Evolutionary conservation across 208 protist species (phyloP).

Genomic region (Wallacemonas sp.): DNA sequence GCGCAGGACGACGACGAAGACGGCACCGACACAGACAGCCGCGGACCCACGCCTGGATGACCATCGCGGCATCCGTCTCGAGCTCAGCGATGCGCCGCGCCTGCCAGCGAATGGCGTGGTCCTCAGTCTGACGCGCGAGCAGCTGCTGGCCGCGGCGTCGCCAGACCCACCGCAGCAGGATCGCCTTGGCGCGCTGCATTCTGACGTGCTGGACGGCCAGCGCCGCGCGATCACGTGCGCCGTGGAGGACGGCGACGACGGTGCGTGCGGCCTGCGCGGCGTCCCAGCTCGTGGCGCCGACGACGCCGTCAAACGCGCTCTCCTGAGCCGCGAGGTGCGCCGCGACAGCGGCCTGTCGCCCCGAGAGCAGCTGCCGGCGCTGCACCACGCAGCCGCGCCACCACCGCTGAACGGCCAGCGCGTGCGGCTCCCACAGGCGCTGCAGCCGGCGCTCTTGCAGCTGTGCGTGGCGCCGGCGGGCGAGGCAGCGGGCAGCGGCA

Average conservation of each 20-base stretch:
- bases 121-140: constrained; percentile 30
- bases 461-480: constrained; percentile 28
- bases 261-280: constrained; percentile 22
- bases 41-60: constrained; percentile 51
- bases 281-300: constrained; percentile 23
- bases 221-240: constrained; percentile 32
- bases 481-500: constrained; percentile 31
- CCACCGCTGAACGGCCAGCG: constrained; percentile 40
- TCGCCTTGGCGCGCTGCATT: constrained; percentile 27
- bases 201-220: constrained; percentile 19
- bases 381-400: constrained; percentile 26
- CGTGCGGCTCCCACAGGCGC: constrained; percentile 1
- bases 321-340: constrained; percentile 33
- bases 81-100: constrained; percentile 51
- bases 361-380: constrained; percentile 13
- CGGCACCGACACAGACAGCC: constrained; percentile 30
- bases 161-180: constrained; percentile 41
- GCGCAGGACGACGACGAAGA: neutral
- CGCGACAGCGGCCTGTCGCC: constrained; percentile 28
- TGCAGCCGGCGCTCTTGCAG: constrained; percentile 19
- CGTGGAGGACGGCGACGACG: constrained; percentile 56
- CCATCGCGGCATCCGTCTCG: constrained; percentile 43
- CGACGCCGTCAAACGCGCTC: constrained; percentile 22
- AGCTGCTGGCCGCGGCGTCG: constrained; percentile 24
- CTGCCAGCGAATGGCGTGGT: constrained; percentile 10